phyloP scores from a whole-genome alignment of 352 stramenopile genomes.

The Phytophthora podocarpi region DNA sequence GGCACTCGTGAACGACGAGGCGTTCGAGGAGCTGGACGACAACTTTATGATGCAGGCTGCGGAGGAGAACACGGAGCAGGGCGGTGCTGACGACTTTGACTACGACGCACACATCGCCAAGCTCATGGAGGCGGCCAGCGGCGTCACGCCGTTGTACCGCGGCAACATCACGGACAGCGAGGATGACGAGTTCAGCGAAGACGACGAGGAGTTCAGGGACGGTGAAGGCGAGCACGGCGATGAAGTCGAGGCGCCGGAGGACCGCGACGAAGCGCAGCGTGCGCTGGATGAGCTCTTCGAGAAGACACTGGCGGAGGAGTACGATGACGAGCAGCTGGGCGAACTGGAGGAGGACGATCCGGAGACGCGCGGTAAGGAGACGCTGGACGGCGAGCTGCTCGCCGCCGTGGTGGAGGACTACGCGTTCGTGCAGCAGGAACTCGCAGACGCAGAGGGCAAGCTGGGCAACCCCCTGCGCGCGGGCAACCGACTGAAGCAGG shows the following conservation, averaged over 20 bases:
- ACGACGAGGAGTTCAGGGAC: slow-evolving; percentile 64
- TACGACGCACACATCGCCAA: slow-evolving; percentile 94
- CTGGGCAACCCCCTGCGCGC: slow-evolving; percentile 72
- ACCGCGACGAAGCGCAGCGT: slow-evolving; percentile 80
- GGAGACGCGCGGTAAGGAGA: slow-evolving; percentile 71
- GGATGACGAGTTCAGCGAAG: slow-evolving; percentile 88
- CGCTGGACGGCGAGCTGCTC: slow-evolving; percentile 71
- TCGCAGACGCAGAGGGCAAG: slow-evolving; percentile 78
- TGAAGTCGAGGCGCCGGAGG: slow-evolving; percentile 40
- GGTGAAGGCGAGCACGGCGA: slow-evolving; percentile 33
- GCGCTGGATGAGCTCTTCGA: slow-evolving; percentile 90
- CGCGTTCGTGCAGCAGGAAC: slow-evolving; percentile 67
- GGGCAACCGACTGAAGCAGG: slow-evolving; percentile 73
- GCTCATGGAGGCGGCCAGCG: slow-evolving; percentile 89
- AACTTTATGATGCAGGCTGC: slow-evolving; percentile 91
- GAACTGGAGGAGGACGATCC: slow-evolving; percentile 81
- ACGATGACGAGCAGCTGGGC: slow-evolving; percentile 79
- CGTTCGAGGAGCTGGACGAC: slow-evolving; percentile 91
- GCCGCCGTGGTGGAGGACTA: slow-evolving; percentile 80
- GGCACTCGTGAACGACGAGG: slow-evolving; percentile 81
- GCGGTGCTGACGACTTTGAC: slow-evolving; percentile 77
- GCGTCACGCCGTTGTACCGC: slow-evolving; percentile 62
- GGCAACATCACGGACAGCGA: slow-evolving; percentile 76
- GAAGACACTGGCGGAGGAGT: slow-evolving; percentile 82
- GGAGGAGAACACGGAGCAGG: slow-evolving; percentile 44